phyloP scores from a whole-genome alignment of 169 alveolate species.

The Cryptosporidium baileyi region DNA sequence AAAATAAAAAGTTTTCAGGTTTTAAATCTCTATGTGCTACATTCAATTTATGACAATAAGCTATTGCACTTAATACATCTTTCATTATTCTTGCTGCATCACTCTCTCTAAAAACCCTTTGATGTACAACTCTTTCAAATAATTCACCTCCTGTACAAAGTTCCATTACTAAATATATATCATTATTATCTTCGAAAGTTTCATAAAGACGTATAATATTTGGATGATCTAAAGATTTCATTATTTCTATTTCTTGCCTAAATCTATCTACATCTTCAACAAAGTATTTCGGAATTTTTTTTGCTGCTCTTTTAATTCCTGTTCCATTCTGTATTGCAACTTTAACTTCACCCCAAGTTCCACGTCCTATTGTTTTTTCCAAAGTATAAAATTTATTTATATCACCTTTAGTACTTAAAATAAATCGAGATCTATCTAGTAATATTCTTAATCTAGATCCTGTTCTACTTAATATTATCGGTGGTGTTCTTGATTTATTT shows the following conservation, averaged over 20 bases:
- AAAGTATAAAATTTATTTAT: slow-evolving; percentile 69
- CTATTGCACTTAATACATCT: slow-evolving; percentile 75
- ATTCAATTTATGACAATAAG: slow-evolving; percentile 65
- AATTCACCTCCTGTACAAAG: slow-evolving; percentile 90
- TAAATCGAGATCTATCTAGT: slow-evolving; percentile 67
- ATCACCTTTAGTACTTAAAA: slow-evolving; percentile 72
- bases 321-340: slow-evolving; percentile 74
- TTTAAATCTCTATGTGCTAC: slow-evolving; percentile 83
- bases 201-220: slow-evolving; percentile 91
- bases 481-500: slow-evolving; percentile 7
- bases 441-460: slow-evolving; percentile 46
- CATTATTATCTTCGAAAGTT: slow-evolving; percentile 83
- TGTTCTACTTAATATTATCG: slow-evolving; percentile 31
- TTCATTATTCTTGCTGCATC: slow-evolving; percentile 80
- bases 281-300: slow-evolving; percentile 77
- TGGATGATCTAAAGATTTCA: slow-evolving; percentile 93
- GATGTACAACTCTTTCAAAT: slow-evolving; percentile 82
- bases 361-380: slow-evolving; percentile 76
- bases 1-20: slow-evolving; percentile 83
- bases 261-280: slow-evolving; percentile 77
- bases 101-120: slow-evolving; percentile 84
- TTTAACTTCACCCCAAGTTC: slow-evolving; percentile 81
- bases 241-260: slow-evolving; percentile 81
- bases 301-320: slow-evolving; percentile 78
- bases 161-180: slow-evolving; percentile 85